Conservation (phyloP, 2,329 filamentous ascomycete species). For the Epichloe hybrida region DNA sequence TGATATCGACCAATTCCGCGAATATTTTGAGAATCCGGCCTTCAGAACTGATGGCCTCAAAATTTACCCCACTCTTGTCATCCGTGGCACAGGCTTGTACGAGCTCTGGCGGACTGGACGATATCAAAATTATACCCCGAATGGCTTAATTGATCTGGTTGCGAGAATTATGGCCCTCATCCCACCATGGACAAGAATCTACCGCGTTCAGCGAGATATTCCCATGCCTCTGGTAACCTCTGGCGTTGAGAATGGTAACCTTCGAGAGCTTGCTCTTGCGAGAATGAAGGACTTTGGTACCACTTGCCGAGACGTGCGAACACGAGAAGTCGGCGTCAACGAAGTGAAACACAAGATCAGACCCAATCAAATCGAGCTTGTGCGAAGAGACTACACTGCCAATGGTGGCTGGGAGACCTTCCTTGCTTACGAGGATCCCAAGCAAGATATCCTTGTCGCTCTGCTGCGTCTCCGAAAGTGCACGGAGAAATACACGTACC, state of each 20-base stretch:
- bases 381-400: constrained; percentile 83
- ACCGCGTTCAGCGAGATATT: constrained; percentile 95
- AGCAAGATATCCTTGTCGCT: constrained; percentile 94
- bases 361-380: constrained; percentile 88
- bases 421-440: constrained; percentile 92
- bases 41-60: constrained; percentile 96
- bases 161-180: constrained; percentile 91
- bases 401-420: constrained; percentile 99
- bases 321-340: constrained; percentile 93
- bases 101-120: constrained; percentile 93
- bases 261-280: constrained; percentile 85
- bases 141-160: constrained; percentile 88
- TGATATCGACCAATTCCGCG: constrained; percentile 89
- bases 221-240: constrained; percentile 99
- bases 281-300: constrained; percentile 99
- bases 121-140: constrained; percentile 98
- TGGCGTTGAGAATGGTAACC: constrained; percentile 93
- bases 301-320: constrained; percentile 88
- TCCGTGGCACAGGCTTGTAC: constrained; percentile 89
- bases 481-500: constrained; percentile 80
- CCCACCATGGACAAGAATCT: constrained; percentile 95
- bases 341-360: constrained; percentile 98
- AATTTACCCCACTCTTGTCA: constrained; percentile 95
- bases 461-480: constrained; percentile 83
- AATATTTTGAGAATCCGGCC: constrained; percentile 93